Percentiles rank a stretch among this genome's conserved stretches.
Conservation (phyloP, 345 rosid species). For the Firmiana major region DNA sequence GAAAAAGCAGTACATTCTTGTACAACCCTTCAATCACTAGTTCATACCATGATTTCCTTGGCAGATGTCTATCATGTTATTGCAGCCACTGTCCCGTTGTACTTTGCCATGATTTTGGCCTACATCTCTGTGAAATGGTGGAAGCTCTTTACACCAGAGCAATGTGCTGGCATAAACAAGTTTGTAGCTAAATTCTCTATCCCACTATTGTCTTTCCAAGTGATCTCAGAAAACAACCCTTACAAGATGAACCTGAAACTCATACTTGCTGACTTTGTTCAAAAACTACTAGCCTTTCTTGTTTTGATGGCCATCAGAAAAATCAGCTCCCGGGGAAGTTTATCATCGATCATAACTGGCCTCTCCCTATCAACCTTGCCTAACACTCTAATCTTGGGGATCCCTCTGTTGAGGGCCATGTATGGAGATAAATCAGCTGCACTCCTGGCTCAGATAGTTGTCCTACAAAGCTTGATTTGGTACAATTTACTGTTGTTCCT, state of each 20-base stretch:
- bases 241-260: constrained; percentile 65
- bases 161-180: constrained; percentile 87
- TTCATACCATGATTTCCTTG: constrained; percentile 48
- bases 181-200: constrained; percentile 79
- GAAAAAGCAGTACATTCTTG: constrained; percentile 1
- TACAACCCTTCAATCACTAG: not conserved
- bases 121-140: constrained; percentile 66
- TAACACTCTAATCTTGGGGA: constrained; percentile 84
- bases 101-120: constrained; percentile 67
- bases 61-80: constrained; percentile 67
- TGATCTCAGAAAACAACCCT: constrained; percentile 64
- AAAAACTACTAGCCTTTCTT: constrained; percentile 51
- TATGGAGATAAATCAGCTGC: constrained; percentile 55
- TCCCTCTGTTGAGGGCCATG: constrained; percentile 68
- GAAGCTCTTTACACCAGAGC: constrained; percentile 67
- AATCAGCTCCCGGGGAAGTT: constrained; percentile 42
- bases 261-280: constrained; percentile 54
- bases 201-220: constrained; percentile 73
- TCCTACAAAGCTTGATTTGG: constrained; percentile 80
- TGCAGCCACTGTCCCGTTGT: constrained; percentile 74
- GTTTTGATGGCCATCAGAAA: constrained; percentile 33
- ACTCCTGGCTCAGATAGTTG: constrained; percentile 68
- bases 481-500: constrained; percentile 64
- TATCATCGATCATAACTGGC: constrained; percentile 67
- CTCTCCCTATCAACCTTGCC: constrained; percentile 79